A percentile compares a stretch with the other conserved stretches of the same genome.
Conservation (phyloP, 139 green algal genomes). For the Micromonas commoda region DNA sequence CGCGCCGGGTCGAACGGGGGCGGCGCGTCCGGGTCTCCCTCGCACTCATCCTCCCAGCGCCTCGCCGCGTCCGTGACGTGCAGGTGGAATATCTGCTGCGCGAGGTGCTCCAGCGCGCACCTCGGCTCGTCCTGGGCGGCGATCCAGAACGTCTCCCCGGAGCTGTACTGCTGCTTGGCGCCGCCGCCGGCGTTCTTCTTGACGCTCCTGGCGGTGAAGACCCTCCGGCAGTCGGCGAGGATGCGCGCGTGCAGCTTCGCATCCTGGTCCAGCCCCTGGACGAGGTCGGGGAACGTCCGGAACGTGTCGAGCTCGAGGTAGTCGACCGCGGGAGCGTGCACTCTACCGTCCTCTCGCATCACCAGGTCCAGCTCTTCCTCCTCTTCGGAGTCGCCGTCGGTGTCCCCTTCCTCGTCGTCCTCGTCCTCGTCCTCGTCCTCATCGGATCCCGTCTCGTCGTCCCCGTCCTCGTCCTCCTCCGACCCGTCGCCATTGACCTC, state of each 20-base stretch:
- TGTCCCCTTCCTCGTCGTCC: neutral
- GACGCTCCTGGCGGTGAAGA: neutral
- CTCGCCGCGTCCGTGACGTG: too few species aligned
- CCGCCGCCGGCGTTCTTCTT: neutral
- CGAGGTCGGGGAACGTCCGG: neutral
- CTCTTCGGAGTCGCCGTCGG: neutral
- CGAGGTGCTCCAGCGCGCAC: slow-evolving; percentile 2
- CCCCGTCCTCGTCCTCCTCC: neutral
- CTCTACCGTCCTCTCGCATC: neutral
- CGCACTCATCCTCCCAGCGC: too few species aligned
- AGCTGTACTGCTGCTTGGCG: neutral
- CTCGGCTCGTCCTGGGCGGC: neutral
- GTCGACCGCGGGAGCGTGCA: neutral
- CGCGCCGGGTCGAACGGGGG: slow-evolving; percentile 3
- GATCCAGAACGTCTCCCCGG: slow-evolving; percentile 9
- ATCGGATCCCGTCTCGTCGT: neutral
- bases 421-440: neutral
- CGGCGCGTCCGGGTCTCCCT: too few species aligned
- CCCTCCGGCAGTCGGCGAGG: neutral
- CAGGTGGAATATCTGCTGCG: neutral
- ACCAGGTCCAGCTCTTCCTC: neutral
- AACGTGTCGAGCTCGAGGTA: neutral
- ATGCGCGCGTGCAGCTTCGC: neutral
- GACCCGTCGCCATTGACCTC: neutral
- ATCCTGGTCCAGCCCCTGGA: neutral